A percentile compares a stretch with the other conserved stretches of the same genome.
phyloP scores from a whole-genome alignment of 2,329 filamentous ascomycete genomes.

The Stachybotrys echinatus region DNA sequence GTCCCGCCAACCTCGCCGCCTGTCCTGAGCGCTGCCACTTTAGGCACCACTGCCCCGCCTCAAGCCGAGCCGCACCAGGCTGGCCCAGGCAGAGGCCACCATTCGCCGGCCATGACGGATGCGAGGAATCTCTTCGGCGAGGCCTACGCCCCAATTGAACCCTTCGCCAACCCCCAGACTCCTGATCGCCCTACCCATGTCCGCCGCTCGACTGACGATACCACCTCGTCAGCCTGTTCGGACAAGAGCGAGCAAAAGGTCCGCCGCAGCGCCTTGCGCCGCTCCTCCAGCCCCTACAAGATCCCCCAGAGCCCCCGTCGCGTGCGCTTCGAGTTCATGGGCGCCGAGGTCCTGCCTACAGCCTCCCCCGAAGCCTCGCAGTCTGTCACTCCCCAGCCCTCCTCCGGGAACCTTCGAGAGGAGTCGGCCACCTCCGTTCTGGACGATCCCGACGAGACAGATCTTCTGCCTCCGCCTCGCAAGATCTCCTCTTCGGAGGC shows the following conservation, averaged over 20 bases:
- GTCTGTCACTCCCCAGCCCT: slow-evolving; percentile 19
- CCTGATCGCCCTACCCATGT: slow-evolving; percentile 26
- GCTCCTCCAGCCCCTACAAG: slow-evolving; percentile 47
- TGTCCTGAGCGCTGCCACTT: slow-evolving; percentile 9
- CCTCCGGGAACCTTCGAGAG: slow-evolving; percentile 13
- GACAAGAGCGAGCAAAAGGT: slow-evolving; percentile 45
- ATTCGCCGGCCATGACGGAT: slow-evolving; percentile 10
- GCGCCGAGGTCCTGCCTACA: slow-evolving; percentile 55
- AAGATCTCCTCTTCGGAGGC: slow-evolving; percentile 53
- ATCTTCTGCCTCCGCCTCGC: slow-evolving; percentile 37
- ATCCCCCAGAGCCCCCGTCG: slow-evolving; percentile 50
- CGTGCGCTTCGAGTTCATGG: slow-evolving; percentile 58
- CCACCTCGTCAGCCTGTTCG: slow-evolving; percentile 45
- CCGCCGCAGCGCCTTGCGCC: slow-evolving; percentile 52
- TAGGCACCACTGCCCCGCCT: slow-evolving; percentile 6
- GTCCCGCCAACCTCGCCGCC: slow-evolving; percentile 13
- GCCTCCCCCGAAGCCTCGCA: slow-evolving; percentile 43
- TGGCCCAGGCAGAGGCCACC: slow-evolving; percentile 11
- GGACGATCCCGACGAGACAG: slow-evolving; percentile 32
- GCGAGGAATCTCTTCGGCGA: background rate
- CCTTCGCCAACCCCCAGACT: slow-evolving; percentile 11
- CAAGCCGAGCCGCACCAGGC: background rate
- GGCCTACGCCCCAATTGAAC: slow-evolving; percentile 5
- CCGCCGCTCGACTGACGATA: slow-evolving; percentile 39
- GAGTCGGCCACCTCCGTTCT: slow-evolving; percentile 24